phyloP scores from a whole-genome alignment of 2,329 filamentous ascomycete genomes.

The Epichloe elymi region DNA sequence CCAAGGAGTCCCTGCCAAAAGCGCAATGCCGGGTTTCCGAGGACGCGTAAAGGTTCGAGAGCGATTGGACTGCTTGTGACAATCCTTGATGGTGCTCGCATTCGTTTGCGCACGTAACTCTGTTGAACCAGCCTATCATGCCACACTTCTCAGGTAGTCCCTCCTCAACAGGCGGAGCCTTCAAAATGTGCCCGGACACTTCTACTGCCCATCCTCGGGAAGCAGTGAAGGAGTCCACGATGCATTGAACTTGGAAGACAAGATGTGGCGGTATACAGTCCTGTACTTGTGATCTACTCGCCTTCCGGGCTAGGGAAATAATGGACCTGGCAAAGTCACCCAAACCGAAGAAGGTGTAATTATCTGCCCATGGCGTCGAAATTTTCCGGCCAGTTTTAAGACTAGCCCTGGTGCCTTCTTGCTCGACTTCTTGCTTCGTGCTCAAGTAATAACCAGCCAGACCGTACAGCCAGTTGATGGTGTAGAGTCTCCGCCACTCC shows the following conservation, averaged over 20 bases:
- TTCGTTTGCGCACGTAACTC: neutral
- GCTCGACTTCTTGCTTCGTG: neutral
- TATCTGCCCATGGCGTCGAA: conserved; percentile 11
- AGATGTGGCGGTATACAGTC: conserved; percentile 30
- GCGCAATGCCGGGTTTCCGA: neutral
- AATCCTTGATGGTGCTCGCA: neutral
- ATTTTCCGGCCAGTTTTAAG: neutral
- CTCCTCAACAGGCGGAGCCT: neutral
- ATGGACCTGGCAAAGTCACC: conserved; percentile 31
- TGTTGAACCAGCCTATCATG: neutral
- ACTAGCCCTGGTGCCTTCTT: neutral
- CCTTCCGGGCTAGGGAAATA: conserved; percentile 32
- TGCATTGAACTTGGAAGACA: conserved; percentile 36
- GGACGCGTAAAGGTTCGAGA: neutral
- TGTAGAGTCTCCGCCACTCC: conserved; percentile 33
- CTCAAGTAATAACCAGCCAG: conserved; percentile 32
- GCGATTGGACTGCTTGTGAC: neutral
- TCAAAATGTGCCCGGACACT: neutral
- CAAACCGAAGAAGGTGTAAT: conserved; percentile 28
- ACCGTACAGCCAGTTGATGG: conserved; percentile 39
- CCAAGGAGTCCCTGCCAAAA: neutral
- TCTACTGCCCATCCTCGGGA: conserved; percentile 30
- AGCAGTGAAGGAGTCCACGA: conserved; percentile 32
- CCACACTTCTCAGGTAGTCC: neutral
- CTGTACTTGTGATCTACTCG: conserved; percentile 23